Evolutionary conservation across 768 basidiomycete genomes (phyloP).

Genomic region (Mycena galericulata): DNA sequence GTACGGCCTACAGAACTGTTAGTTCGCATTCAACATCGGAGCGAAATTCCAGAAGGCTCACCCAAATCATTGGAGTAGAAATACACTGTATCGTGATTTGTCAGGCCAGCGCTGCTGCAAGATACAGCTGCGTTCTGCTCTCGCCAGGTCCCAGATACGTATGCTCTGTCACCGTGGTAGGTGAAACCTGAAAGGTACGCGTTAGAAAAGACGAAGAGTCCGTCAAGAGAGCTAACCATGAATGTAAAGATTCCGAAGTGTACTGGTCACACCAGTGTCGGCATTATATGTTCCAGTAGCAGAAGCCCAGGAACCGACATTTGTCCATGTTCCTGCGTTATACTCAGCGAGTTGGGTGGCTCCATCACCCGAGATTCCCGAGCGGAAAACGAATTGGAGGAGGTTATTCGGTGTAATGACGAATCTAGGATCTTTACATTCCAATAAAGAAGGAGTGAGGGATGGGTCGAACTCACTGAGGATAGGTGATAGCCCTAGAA

Average conservation of each 20-base stretch:
- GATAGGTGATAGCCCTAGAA: constrained; percentile 56
- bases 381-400: constrained; percentile 61
- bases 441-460: background rate
- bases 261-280: constrained; percentile 53
- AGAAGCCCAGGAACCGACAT: constrained; percentile 61
- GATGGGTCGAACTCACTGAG: constrained; percentile 41
- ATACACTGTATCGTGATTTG: constrained; percentile 62
- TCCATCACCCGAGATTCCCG: constrained; percentile 60
- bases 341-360: constrained; percentile 62
- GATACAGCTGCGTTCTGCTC: constrained; percentile 57
- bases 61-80: constrained; percentile 61
- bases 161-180: constrained; percentile 49
- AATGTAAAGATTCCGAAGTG: constrained; percentile 59
- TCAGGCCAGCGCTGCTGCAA: constrained; percentile 57
- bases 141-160: constrained; percentile 63
- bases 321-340: constrained; percentile 53
- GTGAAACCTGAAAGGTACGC: constrained; percentile 45
- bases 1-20: constrained; percentile 48
- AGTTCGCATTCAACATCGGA: background rate
- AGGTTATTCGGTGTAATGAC: constrained; percentile 59
- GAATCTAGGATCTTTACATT: constrained; percentile 38
- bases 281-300: constrained; percentile 57
- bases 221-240: constrained; percentile 43
- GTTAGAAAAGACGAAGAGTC: background rate
- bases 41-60: constrained; percentile 27